These are phyloP conservation scores for Terfezia claveryi DNA, from an alignment of 495 filamentous ascomycete species.

Conservation along the genomic window DNA sequence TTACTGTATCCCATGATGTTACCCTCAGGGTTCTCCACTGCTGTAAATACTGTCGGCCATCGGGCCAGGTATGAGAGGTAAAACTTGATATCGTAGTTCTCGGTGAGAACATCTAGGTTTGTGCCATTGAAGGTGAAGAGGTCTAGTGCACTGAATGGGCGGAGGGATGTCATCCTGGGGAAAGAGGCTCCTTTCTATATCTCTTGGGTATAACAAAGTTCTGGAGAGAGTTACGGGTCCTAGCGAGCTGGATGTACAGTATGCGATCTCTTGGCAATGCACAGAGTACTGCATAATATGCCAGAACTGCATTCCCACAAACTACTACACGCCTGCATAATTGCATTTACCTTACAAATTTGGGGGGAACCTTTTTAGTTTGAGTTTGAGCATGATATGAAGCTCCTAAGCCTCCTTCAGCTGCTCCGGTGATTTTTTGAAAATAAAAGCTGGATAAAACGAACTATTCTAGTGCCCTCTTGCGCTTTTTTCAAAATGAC, in stretches of 20 bases:
- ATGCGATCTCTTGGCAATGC: not conserved
- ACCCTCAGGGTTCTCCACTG: conserved; percentile 57
- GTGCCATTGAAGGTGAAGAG: conserved; percentile 64
- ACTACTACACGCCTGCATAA: too few relatives aligned
- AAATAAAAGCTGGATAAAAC: too few relatives aligned
- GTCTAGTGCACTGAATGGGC: conserved; percentile 47
- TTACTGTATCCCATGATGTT: conserved; percentile 85
- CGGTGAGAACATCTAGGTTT: conserved; percentile 79
- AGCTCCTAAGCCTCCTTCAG: too few relatives aligned
- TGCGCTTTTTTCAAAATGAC: too few relatives aligned
- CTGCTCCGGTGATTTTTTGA: too few relatives aligned
- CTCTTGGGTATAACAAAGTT: conserved; percentile 22
- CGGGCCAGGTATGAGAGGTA: conserved; percentile 85
- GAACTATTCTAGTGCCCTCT: too few relatives aligned
- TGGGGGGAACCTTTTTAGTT: too few relatives aligned
- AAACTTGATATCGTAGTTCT: conserved; percentile 88
- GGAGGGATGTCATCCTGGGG: conserved; percentile 39
- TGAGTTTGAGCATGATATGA: too few relatives aligned
- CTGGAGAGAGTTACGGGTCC: conserved; percentile 1
- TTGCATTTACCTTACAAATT: too few relatives aligned
- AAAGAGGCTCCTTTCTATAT: conserved; percentile 18
- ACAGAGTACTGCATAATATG: too few relatives aligned
- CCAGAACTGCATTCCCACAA: too few relatives aligned
- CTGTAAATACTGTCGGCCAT: conserved; percentile 84
- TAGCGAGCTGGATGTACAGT: not conserved